Percentiles rank a stretch among this genome's conserved stretches.
These are phyloP conservation scores for Ascochyta clinopodiicola DNA, from an alignment of 2,329 filamentous ascomycete genomes.

Conservation along the genomic window DNA sequence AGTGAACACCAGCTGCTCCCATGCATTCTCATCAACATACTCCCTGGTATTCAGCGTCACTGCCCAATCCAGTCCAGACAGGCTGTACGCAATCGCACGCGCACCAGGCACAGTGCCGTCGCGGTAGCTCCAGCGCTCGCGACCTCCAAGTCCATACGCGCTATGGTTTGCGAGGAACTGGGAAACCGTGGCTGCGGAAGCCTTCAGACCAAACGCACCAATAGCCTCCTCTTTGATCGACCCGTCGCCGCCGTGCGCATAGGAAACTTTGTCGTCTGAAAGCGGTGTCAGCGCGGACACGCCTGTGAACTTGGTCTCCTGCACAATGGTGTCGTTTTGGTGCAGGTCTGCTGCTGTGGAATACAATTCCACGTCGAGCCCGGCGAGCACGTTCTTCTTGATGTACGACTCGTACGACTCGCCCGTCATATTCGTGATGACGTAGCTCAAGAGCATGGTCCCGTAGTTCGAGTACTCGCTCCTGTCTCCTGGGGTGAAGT, in stretches of 20 bases:
- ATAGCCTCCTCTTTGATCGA: slow-evolving; percentile 25
- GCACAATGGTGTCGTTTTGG: slow-evolving; percentile 15
- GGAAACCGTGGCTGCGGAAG: slow-evolving; percentile 23
- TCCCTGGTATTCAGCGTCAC: slow-evolving; percentile 17
- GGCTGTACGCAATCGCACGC: slow-evolving; percentile 11
- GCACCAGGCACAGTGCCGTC: slow-evolving; percentile 12
- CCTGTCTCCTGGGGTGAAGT: slow-evolving; percentile 26
- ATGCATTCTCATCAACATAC: slow-evolving; percentile 4
- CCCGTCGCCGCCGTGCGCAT: slow-evolving; percentile 24
- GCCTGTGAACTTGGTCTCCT: slow-evolving; percentile 16
- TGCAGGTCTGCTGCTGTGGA: slow-evolving; percentile 15
- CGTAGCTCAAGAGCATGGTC: slow-evolving; percentile 28
- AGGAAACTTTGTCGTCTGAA: slow-evolving; percentile 2
- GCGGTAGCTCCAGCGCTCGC: neutral
- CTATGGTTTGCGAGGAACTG: slow-evolving; percentile 22
- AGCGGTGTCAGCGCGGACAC: slow-evolving; percentile 10
- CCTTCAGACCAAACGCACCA: slow-evolving; percentile 23
- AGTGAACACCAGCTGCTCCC: slow-evolving; percentile 1
- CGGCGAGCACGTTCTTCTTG: slow-evolving; percentile 22
- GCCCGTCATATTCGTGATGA: slow-evolving; percentile 24
- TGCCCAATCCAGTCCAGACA: slow-evolving; percentile 9
- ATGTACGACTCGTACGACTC: slow-evolving; percentile 23
- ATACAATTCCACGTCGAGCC: slow-evolving; percentile 20
- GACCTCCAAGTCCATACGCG: slow-evolving; percentile 1
- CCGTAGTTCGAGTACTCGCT: slow-evolving; percentile 28